phyloP scores from a whole-genome alignment of 2,329 filamentous ascomycete genomes.

The Stachybotrys chartarum region DNA sequence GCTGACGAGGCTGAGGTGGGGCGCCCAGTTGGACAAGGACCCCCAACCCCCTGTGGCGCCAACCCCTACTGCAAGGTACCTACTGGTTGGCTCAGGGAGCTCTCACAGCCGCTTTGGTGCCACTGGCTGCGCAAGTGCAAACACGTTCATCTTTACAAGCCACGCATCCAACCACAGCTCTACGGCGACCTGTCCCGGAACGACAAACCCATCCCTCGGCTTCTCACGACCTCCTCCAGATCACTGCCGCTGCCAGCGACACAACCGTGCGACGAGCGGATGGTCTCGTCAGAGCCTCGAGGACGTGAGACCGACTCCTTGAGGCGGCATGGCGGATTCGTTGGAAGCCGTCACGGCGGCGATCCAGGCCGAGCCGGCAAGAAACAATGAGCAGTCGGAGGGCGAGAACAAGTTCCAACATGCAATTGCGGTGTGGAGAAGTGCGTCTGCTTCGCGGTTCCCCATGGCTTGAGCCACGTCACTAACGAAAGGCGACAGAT shows the following conservation, averaged over 20 bases:
- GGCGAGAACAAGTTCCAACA: constrained; percentile 91
- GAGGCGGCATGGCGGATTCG: constrained; percentile 22
- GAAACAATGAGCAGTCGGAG: constrained; percentile 27
- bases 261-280: constrained; percentile 2
- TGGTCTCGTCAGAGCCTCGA: not conserved
- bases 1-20: constrained; percentile 10
- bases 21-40: not conserved
- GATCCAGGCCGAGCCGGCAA: constrained; percentile 14
- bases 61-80: not conserved
- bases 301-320: not conserved
- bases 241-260: not conserved
- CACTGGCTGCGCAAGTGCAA: not conserved
- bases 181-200: too few relatives aligned
- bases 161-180: too few relatives aligned
- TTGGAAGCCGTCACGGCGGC: constrained; percentile 18
- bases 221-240: not conserved
- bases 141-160: too few relatives aligned
- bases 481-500: constrained; percentile 41
- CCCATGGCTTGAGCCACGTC: not conserved
- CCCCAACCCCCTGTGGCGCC: not conserved
- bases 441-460: constrained; percentile 40
- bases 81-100: not conserved
- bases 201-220: not conserved
- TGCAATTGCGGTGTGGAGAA: constrained; percentile 93
- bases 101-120: not conserved